phyloP scores from a whole-genome alignment of 2,329 filamentous ascomycete genomes.

The Penicillium paneum region DNA sequence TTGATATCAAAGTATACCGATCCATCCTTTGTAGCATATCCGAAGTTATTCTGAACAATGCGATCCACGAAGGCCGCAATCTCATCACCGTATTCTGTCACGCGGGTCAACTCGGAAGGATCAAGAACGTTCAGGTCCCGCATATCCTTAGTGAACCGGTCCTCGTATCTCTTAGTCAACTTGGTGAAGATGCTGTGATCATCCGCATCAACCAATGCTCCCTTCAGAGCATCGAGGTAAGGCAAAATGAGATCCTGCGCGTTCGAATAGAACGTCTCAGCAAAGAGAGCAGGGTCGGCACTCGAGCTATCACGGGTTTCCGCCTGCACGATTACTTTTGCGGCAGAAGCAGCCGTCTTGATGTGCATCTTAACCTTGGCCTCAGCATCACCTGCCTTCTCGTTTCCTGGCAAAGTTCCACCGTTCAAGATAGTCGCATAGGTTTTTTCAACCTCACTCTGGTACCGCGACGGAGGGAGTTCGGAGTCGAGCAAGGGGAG shows the following conservation, averaged over 20 bases:
- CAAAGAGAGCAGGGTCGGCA: slow-evolving; percentile 24
- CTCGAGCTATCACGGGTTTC: slow-evolving; percentile 21
- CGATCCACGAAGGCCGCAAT: slow-evolving; percentile 82
- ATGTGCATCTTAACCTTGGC: slow-evolving; percentile 91
- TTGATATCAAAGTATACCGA: slow-evolving; percentile 93
- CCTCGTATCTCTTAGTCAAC: slow-evolving; percentile 80
- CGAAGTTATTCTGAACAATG: slow-evolving; percentile 81
- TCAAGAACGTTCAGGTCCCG: slow-evolving; percentile 76
- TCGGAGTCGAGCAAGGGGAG: slow-evolving; percentile 50
- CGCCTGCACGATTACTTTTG: slow-evolving; percentile 48
- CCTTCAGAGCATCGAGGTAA: slow-evolving; percentile 68
- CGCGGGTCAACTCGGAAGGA: slow-evolving; percentile 77
- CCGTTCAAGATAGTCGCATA: slow-evolving; percentile 57
- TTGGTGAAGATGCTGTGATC: slow-evolving; percentile 79
- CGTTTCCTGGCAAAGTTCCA: slow-evolving; percentile 52
- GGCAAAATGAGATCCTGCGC: slow-evolving; percentile 71
- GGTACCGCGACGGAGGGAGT: slow-evolving; percentile 48
- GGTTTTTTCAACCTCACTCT: slow-evolving; percentile 46
- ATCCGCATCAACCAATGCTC: slow-evolving; percentile 55
- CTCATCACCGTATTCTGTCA: slow-evolving; percentile 87
- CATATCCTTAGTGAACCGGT: slow-evolving; percentile 87
- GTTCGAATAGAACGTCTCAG: slow-evolving; percentile 54
- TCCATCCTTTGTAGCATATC: slow-evolving; percentile 70
- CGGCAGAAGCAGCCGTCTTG: slow-evolving; percentile 56
- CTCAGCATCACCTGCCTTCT: slow-evolving; percentile 67